phyloP scores from a whole-genome alignment of 2,329 filamentous ascomycete species.

The Curvularia sp. region DNA sequence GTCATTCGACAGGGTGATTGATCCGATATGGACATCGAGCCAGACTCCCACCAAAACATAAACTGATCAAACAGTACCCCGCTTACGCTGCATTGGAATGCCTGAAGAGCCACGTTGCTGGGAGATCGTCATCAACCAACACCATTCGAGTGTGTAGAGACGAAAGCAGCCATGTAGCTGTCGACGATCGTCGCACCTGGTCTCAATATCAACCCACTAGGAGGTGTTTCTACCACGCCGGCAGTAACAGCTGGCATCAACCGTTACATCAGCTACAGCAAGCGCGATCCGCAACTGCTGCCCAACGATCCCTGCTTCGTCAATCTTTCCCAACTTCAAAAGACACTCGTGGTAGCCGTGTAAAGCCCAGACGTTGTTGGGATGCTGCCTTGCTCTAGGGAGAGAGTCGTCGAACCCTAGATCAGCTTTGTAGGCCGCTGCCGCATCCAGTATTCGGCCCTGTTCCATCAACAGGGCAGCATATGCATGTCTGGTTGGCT shows the following conservation, averaged over 20 bases:
- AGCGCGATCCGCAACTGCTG: conserved; percentile 61
- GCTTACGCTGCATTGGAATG: conserved; percentile 4
- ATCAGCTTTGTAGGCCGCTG: conserved; percentile 50
- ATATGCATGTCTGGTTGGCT: conserved; percentile 73
- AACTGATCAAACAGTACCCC: neutral
- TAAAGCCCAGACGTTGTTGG: conserved; percentile 77
- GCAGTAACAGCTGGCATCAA: conserved; percentile 67
- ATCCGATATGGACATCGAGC: conserved; percentile 8
- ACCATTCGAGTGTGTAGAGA: neutral
- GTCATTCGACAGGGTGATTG: neutral
- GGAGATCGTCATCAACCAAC: conserved; percentile 11
- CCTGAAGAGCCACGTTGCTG: neutral
- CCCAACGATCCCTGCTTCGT: conserved; percentile 58
- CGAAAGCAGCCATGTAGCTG: neutral
- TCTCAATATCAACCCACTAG: neutral
- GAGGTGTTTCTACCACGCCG: conserved; percentile 21
- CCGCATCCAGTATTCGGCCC: conserved; percentile 54
- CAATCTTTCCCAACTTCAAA: conserved; percentile 58
- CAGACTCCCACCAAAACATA: neutral
- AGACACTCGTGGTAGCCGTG: conserved; percentile 78
- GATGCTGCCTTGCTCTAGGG: conserved; percentile 70
- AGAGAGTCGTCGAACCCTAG: conserved; percentile 59
- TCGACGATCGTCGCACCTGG: neutral
- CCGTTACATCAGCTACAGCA: conserved; percentile 66
- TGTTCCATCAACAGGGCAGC: conserved; percentile 74